Percentiles rank a stretch among this genome's conserved stretches.
phyloP scores from a whole-genome alignment of 208 protist species.

The Trypanosoma rangeli region DNA sequence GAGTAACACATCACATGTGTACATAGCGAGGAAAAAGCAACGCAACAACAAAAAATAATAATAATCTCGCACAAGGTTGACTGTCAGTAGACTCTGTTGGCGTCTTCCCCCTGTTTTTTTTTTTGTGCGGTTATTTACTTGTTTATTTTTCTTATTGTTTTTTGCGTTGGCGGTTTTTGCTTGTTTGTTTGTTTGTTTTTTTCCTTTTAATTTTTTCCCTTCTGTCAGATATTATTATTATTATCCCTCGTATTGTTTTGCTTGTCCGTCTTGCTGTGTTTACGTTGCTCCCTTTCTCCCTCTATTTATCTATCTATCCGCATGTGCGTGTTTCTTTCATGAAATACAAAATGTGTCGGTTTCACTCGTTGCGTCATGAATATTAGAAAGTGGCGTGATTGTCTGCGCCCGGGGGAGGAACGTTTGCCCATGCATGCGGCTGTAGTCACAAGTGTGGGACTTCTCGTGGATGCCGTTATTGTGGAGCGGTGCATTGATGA shows the following conservation, averaged over 20 bases:
- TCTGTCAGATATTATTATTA: too few species aligned
- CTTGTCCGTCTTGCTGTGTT: too few species aligned
- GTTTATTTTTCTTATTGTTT: neutral
- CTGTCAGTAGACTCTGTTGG: neutral
- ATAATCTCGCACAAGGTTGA: neutral
- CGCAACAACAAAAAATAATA: neutral
- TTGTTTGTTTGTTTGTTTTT: slow-evolving; percentile 10
- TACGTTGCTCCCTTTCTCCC: too few species aligned
- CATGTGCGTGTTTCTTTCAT: too few species aligned
- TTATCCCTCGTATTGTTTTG: slow-evolving; percentile 12
- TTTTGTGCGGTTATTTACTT: neutral
- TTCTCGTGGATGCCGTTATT: slow-evolving; percentile 43
- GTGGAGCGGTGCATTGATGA: slow-evolving; percentile 29
- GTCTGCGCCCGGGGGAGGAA: neutral
- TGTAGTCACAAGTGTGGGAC: slow-evolving; percentile 40
- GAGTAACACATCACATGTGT: neutral
- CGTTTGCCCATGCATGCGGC: slow-evolving; percentile 32
- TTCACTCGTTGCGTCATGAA: too few species aligned
- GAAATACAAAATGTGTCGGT: too few species aligned
- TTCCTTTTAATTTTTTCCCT: neutral
- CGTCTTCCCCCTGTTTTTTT: neutral
- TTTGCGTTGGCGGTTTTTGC: neutral
- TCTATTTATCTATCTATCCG: too few species aligned
- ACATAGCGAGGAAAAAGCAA: neutral
- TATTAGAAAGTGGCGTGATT: too few species aligned